Evolutionary conservation across 2,329 filamentous ascomycete species (phyloP).

Genomic region (Botrytis elliptica): DNA sequence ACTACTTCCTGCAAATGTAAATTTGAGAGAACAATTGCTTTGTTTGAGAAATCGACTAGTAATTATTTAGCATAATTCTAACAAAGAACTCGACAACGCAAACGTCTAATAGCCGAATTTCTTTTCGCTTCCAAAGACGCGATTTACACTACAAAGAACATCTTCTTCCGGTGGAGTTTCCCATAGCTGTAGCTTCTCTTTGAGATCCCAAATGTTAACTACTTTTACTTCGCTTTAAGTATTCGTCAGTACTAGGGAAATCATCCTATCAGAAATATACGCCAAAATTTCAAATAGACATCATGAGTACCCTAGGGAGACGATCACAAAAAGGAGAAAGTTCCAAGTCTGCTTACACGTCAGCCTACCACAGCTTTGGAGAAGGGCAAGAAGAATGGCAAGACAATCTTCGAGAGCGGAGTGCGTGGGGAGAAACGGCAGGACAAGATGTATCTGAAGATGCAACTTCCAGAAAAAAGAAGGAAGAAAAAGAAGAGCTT

Average conservation of each 20-base stretch:
- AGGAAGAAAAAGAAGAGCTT: background rate
- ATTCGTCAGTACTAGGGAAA: background rate
- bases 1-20: background rate
- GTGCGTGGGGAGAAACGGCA: no score
- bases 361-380: background rate
- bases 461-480: no score
- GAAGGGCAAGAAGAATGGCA: background rate
- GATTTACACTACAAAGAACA: background rate
- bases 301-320: conserved; percentile 3
- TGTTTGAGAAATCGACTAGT: background rate
- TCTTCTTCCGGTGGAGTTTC: background rate
- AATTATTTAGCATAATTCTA: background rate
- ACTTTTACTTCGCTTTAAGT: background rate
- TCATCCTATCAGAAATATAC: background rate
- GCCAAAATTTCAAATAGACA: background rate
- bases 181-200: background rate
- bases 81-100: background rate
- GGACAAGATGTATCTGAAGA: background rate
- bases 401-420: background rate
- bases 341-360: background rate
- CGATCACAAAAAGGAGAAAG: no score
- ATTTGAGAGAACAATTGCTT: background rate
- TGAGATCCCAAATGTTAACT: background rate
- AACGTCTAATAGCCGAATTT: background rate
- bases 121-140: background rate